Evolutionary conservation across 2,329 filamentous ascomycete genomes (phyloP).

Genomic region (Talaromyces sp.): DNA sequence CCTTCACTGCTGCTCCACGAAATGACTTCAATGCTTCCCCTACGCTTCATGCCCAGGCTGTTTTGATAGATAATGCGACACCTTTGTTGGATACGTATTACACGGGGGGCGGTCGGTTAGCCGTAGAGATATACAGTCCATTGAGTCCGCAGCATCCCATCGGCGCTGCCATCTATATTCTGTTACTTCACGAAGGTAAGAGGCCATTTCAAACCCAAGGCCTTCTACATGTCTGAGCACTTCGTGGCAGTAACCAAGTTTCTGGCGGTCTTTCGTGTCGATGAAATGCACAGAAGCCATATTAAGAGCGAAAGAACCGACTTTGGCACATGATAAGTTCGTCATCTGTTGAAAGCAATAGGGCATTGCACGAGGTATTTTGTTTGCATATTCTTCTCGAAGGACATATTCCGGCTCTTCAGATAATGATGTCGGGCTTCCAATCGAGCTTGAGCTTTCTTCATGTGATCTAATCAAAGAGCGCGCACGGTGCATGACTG

Average conservation of each 20-base stretch:
- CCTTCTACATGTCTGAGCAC: neutral
- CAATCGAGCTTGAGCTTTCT: neutral
- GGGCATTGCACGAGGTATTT: neutral
- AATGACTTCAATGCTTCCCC: no score
- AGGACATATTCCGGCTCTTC: neutral
- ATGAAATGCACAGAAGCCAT: neutral
- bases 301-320: neutral
- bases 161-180: neutral
- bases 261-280: neutral
- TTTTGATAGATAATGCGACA: neutral
- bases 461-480: neutral
- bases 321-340: neutral
- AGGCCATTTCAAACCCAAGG: neutral
- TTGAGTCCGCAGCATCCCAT: neutral
- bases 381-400: neutral
- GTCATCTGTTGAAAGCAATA: neutral
- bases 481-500: neutral
- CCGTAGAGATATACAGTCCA: neutral
- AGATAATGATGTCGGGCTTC: neutral
- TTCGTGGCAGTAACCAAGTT: neutral
- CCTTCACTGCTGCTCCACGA: no score
- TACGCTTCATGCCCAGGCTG: no score
- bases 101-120: neutral
- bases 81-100: neutral
- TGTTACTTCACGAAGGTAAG: neutral